Evolutionary conservation across 208 protist species (phyloP).

Genomic region (Acanthamoeba rhysodes): DNA sequence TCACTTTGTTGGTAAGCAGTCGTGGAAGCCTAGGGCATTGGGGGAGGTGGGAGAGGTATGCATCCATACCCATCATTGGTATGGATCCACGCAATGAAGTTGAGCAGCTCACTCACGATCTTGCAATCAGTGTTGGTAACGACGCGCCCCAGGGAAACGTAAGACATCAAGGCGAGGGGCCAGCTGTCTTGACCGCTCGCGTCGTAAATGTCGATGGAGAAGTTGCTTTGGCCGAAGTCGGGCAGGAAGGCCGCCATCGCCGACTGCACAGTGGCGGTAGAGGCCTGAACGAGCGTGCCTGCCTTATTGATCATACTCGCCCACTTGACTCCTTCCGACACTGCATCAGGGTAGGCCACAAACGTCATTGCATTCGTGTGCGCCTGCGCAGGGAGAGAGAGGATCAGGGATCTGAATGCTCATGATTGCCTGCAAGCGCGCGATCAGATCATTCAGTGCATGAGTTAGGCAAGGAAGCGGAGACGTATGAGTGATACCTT

Average conservation of each 20-base stretch:
- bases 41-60: not conserved
- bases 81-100: not conserved
- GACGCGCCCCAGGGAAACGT: not conserved
- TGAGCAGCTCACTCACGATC: not conserved
- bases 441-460: too few species aligned
- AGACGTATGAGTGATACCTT: not conserved
- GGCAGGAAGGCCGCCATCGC: not conserved
- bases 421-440: too few species aligned
- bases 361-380: not conserved
- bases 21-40: too few species aligned
- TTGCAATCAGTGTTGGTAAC: not conserved
- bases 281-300: not conserved
- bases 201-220: not conserved
- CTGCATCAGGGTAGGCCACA: not conserved
- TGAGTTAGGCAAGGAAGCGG: too few species aligned
- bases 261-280: not conserved
- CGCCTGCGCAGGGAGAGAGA: not conserved
- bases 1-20: too few species aligned
- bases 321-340: not conserved
- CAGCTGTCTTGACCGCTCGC: not conserved
- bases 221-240: not conserved
- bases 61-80: not conserved
- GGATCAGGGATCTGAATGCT: too few species aligned
- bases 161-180: constrained; percentile 16
- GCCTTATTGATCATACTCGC: not conserved